These are phyloP conservation scores for Sapria himalayana DNA, from an alignment of 345 rosid species.

Conservation along the genomic window DNA sequence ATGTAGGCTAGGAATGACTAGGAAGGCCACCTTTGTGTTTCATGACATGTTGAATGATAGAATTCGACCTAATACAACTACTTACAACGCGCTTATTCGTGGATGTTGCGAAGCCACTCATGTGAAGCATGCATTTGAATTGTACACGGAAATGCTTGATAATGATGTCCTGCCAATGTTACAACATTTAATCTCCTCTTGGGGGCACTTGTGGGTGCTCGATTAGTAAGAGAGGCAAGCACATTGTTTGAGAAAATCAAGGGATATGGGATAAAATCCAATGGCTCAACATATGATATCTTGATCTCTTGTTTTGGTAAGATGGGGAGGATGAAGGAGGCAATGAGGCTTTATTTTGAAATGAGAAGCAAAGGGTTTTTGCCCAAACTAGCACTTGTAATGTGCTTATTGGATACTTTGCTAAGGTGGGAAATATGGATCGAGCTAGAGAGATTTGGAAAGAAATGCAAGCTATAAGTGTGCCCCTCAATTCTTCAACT, in stretches of 20 bases:
- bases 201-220: constrained; percentile 29
- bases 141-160: constrained; percentile 31
- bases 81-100: constrained; percentile 51
- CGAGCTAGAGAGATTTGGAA: constrained; percentile 59
- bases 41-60: constrained; percentile 35
- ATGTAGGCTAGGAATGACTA: constrained; percentile 67
- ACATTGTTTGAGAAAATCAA: constrained; percentile 39
- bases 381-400: constrained; percentile 62
- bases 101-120: constrained; percentile 49
- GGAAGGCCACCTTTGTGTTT: constrained; percentile 35
- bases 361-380: constrained; percentile 59
- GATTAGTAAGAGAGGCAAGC: constrained; percentile 27
- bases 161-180: constrained; percentile 36
- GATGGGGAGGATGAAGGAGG: constrained; percentile 47
- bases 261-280: constrained; percentile 29
- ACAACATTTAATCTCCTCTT: constrained; percentile 53
- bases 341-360: constrained; percentile 42
- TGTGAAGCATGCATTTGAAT: constrained; percentile 24
- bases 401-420: constrained; percentile 42
- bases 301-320: constrained; percentile 48
- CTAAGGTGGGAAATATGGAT: constrained; percentile 47
- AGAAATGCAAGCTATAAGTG: constrained; percentile 54
- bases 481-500: constrained; percentile 42
- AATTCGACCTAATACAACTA: constrained; percentile 22
- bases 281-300: constrained; percentile 45